A percentile compares a stretch with the other conserved stretches of the same genome.
phyloP scores from a whole-genome alignment of 495 filamentous ascomycete species.

The Xylaria palmicola region DNA sequence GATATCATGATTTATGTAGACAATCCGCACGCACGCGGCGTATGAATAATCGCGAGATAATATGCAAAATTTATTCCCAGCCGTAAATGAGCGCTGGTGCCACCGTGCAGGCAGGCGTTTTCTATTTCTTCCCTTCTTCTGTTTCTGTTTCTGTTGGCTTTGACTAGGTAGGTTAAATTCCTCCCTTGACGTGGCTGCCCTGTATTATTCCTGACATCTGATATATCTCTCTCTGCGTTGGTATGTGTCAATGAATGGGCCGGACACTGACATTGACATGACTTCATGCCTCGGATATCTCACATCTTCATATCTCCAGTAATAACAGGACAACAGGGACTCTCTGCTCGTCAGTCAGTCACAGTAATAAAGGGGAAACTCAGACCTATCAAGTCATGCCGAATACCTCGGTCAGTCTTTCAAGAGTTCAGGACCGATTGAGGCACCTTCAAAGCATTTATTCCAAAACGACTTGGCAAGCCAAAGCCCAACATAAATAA shows the following conservation, averaged over 20 bases:
- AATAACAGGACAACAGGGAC: neutral
- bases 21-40: neutral
- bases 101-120: neutral
- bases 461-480: too few relatives aligned
- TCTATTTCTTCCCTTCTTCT: neutral
- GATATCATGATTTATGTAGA: conserved; percentile 5
- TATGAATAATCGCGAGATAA: neutral
- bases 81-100: neutral
- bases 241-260: too few relatives aligned
- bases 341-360: neutral
- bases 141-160: too few relatives aligned
- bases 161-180: too few relatives aligned
- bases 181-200: too few relatives aligned
- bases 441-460: too few relatives aligned
- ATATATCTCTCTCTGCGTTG: too few relatives aligned
- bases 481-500: neutral
- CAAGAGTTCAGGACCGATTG: too few relatives aligned
- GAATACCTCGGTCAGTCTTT: too few relatives aligned
- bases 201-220: too few relatives aligned
- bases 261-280: too few relatives aligned
- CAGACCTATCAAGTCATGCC: neutral
- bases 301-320: neutral
- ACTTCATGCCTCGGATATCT: neutral
- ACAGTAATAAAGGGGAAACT: neutral
- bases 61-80: neutral